Percentiles rank a stretch among this genome's conserved stretches.
phyloP scores from a whole-genome alignment of 805 yeast species.

The Nakazawaea siamensis region DNA sequence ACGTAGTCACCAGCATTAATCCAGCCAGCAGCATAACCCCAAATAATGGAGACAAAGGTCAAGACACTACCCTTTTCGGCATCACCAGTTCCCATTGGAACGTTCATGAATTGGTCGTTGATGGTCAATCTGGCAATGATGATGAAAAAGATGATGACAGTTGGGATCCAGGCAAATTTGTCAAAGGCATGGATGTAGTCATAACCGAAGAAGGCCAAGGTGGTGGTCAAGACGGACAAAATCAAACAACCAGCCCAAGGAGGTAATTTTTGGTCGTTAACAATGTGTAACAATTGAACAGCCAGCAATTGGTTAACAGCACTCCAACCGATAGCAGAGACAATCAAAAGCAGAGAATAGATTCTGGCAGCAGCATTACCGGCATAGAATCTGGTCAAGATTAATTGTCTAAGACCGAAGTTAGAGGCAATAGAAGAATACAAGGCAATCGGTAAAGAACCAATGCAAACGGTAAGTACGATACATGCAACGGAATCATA shows the following conservation, averaged over 20 bases:
- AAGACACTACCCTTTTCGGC: constrained; percentile 23
- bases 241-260: constrained; percentile 29
- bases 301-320: constrained; percentile 24
- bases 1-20: constrained; percentile 27
- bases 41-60: constrained; percentile 21
- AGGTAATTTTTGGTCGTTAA: constrained; percentile 21
- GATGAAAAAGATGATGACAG: constrained; percentile 20
- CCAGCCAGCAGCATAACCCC: constrained; percentile 28
- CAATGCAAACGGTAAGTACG: constrained; percentile 26
- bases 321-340: constrained; percentile 28
- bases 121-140: constrained; percentile 22
- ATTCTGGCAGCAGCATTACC: constrained; percentile 25
- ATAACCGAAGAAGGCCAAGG: constrained; percentile 25
- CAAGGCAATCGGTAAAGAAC: constrained; percentile 30
- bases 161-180: constrained; percentile 27
- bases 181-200: constrained; percentile 24
- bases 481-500: constrained; percentile 6
- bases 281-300: constrained; percentile 22
- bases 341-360: constrained; percentile 22
- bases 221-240: constrained; percentile 22
- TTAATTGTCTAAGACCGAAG: constrained; percentile 31
- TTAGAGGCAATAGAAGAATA: constrained; percentile 28
- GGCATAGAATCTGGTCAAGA: constrained; percentile 23
- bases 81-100: constrained; percentile 21
- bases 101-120: constrained; percentile 20